Evolutionary conservation across 805 yeast species (phyloP), one percentile per base, ranked within the genome.

Genomic region (Diddensiella caesifluorescens): DNA sequence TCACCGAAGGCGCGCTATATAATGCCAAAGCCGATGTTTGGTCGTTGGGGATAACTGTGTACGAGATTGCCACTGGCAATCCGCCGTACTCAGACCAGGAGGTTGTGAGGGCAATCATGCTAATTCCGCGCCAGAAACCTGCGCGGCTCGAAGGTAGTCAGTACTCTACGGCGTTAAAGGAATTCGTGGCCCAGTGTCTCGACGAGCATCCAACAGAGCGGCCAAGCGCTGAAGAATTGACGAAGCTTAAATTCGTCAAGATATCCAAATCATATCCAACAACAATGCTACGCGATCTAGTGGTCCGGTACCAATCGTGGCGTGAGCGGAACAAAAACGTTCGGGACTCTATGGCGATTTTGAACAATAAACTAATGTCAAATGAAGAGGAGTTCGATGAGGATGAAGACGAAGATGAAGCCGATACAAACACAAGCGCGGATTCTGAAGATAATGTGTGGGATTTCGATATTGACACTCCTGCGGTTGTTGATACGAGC

Each of bases 51-150:
- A 86, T 92, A 47, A 90, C 98, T 0, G 70, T 88, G 5, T 92
- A 80, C 64, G 99, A 92, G 62, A 81, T 90, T 50, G 94, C 95
- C 6, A 89, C 97, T 0, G 97, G 98, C 0, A 87, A 86, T 53
- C 99, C 99, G 4, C 99, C 99, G 0, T 89, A 89, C 57, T 80
- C 95, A 55, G 97, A 92, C 47, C 84, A 85, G 51, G 98, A 90
- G 56, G 96, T 96, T 0, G 70, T 83, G 67, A 74, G 95, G 65
- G 98, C 97, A 1, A 84, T 92, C 88, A 89, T 87, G 57, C 67
- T 92, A 62, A 88, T 92, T 38, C 85, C 96, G 0, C 85, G 88
- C 51, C 86, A 85, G 51, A 85, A 89, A 41, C 98, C 99, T 4
- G 95, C 98, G 3, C 73, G 98, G 47, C 67, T 92, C 43, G 98